A percentile compares a stretch with the other conserved stretches of the same genome.
Evolutionary conservation across 1,139 yeast genomes (phyloP).

Genomic region (Blastobotrys buckinghamii): DNA sequence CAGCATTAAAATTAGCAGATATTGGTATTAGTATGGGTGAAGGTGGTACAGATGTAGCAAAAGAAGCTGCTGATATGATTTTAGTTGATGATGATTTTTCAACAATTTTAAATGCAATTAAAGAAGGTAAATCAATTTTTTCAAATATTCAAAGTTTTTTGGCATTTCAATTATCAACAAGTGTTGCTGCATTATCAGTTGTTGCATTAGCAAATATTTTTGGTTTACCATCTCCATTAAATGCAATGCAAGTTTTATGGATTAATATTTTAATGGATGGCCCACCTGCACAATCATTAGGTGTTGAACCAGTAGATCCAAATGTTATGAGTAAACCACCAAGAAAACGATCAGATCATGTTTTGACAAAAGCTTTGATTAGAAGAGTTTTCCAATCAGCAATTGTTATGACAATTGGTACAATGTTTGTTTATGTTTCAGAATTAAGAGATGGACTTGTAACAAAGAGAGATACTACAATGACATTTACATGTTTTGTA

Average conservation of each 20-base stretch:
- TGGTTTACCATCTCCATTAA: constrained; percentile 89
- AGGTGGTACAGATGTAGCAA: constrained; percentile 96
- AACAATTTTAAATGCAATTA: constrained; percentile 85
- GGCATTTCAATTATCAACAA: constrained; percentile 90
- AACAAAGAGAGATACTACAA: constrained; percentile 94
- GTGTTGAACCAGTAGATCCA: constrained; percentile 95
- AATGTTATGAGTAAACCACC: constrained; percentile 95
- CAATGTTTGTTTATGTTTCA: constrained; percentile 72
- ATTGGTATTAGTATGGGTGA: constrained; percentile 98
- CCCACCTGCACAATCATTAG: constrained; percentile 96
- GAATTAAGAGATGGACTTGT: constrained; percentile 80
- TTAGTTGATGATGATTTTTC: constrained; percentile 94
- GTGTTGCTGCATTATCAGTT: constrained; percentile 88
- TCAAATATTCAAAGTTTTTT: constrained; percentile 89
- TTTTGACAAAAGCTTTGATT: constrained; percentile 62
- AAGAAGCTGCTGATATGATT: constrained; percentile 98
- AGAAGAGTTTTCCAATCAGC: constrained; percentile 74
- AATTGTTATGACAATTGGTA: constrained; percentile 62
- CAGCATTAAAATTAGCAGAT: constrained; percentile 95
- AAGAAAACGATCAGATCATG: constrained; percentile 75
- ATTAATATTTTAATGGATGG: constrained; percentile 98
- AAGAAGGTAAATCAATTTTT: constrained; percentile 95
- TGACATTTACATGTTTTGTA: constrained; percentile 96
- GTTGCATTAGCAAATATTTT: constrained; percentile 83
- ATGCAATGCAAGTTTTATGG: constrained; percentile 98